These are phyloP conservation scores for Eimeria maxima DNA, from an alignment of 169 alveolate genomes.

Conservation along the genomic window DNA sequence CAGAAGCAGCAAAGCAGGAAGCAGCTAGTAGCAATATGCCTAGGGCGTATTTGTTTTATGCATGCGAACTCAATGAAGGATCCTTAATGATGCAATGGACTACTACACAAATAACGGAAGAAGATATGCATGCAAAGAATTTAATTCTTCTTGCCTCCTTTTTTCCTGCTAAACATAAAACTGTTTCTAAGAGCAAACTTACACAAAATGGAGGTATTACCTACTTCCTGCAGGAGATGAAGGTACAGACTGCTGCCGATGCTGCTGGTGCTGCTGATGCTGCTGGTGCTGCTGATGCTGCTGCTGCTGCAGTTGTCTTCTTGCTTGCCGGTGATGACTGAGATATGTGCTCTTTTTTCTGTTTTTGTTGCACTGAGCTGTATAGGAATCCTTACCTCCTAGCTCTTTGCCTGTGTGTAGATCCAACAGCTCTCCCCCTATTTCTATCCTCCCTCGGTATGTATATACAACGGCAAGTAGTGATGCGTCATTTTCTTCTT, in stretches of 20 bases:
- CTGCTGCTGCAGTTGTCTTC: neutral
- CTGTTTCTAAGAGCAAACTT: slow-evolving; percentile 14
- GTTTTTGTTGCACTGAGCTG: neutral
- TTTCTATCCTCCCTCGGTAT: too few relatives aligned
- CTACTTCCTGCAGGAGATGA: slow-evolving; percentile 13
- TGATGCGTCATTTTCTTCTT: too few relatives aligned
- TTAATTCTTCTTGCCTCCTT: neutral
- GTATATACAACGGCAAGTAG: too few relatives aligned
- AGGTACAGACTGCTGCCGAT: neutral
- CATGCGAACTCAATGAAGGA: slow-evolving; percentile 25
- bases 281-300: neutral
- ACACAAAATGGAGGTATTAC: slow-evolving; percentile 42
- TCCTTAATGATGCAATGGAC: slow-evolving; percentile 33
- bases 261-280: neutral
- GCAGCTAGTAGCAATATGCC: slow-evolving; percentile 1
- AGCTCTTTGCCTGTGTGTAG: too few relatives aligned
- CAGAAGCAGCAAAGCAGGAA: slow-evolving; percentile 14
- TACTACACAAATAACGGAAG: neutral
- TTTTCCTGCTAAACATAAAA: slow-evolving; percentile 25
- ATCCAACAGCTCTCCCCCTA: too few relatives aligned
- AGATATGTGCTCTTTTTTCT: neutral
- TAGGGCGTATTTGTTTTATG: slow-evolving; percentile 37
- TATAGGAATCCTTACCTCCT: too few relatives aligned
- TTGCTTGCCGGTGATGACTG: neutral
- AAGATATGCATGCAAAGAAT: neutral